Evolutionary conservation across 768 basidiomycete species (phyloP).

Genomic region (Paxillus rubicundulus): DNA sequence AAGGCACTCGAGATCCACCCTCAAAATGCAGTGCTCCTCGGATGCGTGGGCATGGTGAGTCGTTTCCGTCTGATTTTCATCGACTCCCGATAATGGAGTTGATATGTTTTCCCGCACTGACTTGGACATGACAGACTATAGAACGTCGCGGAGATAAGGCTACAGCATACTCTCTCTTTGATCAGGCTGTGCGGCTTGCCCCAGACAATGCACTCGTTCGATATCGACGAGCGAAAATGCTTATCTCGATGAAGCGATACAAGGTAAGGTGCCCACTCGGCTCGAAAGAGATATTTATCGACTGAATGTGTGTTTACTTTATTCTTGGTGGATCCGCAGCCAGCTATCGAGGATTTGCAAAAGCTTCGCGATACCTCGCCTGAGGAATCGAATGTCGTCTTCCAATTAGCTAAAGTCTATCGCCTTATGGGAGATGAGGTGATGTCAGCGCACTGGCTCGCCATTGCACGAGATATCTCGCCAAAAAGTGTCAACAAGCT

Average conservation of each 20-base stretch:
- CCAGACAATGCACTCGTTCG: slow-evolving; percentile 91
- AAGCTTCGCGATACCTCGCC: slow-evolving; percentile 78
- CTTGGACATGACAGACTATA: slow-evolving; percentile 59
- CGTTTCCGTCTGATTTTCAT: slow-evolving; percentile 6
- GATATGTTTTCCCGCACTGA: slow-evolving; percentile 9
- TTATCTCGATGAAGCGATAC: slow-evolving; percentile 82
- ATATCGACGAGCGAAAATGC: slow-evolving; percentile 90
- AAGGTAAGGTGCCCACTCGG: slow-evolving; percentile 50
- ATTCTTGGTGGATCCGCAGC: slow-evolving; percentile 44
- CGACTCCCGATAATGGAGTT: slow-evolving; percentile 18
- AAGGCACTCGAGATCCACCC: slow-evolving; percentile 92
- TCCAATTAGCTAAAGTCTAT: slow-evolving; percentile 93
- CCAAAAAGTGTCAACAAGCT: slow-evolving; percentile 87
- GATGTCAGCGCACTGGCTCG: slow-evolving; percentile 82
- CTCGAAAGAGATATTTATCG: slow-evolving; percentile 30
- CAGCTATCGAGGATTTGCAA: slow-evolving; percentile 79
- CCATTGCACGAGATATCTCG: slow-evolving; percentile 89
- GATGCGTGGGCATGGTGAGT: slow-evolving; percentile 95
- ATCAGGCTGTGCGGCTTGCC: slow-evolving; percentile 73
- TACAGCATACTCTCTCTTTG: slow-evolving; percentile 75
- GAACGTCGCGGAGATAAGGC: slow-evolving; percentile 80
- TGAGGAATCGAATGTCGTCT: slow-evolving; percentile 95
- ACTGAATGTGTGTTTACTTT: slow-evolving; percentile 11
- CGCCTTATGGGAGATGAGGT: slow-evolving; percentile 74
- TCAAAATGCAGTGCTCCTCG: slow-evolving; percentile 90